Conservation (phyloP, 345 rosid species). For the Streptanthus diversifolius region DNA sequence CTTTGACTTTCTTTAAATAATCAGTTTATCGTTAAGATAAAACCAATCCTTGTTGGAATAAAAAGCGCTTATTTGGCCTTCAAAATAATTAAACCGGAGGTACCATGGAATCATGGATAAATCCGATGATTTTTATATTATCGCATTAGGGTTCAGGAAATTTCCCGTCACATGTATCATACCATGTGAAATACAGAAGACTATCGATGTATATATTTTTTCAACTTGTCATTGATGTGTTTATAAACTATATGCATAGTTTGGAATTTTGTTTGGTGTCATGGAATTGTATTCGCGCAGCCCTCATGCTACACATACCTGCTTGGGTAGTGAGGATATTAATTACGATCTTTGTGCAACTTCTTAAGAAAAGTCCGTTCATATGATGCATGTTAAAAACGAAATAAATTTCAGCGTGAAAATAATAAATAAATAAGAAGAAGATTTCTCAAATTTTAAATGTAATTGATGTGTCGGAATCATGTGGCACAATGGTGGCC, state of each 20-base stretch:
- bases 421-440: too few species aligned
- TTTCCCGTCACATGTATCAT: constrained; percentile 12
- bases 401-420: too few species aligned
- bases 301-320: too few species aligned
- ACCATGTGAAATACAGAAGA: constrained; percentile 24
- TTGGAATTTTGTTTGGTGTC: too few species aligned
- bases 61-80: neutral
- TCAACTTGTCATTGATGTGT: neutral
- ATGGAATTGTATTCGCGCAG: too few species aligned
- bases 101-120: constrained; percentile 9
- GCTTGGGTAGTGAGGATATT: too few species aligned
- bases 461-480: too few species aligned
- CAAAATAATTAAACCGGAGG: neutral
- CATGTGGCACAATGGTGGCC: too few species aligned
- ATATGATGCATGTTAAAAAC: too few species aligned
- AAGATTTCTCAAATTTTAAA: too few species aligned
- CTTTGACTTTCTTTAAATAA: constrained; percentile 38
- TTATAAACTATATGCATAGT: neutral
- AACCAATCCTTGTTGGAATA: constrained; percentile 10
- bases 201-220: neutral
- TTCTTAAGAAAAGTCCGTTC: too few species aligned
- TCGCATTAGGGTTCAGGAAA: constrained; percentile 7
- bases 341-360: neutral
- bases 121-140: neutral
- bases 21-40: constrained; percentile 10